Conservation (phyloP, 805 yeast species). For the Kodamaea kakaduensis region DNA sequence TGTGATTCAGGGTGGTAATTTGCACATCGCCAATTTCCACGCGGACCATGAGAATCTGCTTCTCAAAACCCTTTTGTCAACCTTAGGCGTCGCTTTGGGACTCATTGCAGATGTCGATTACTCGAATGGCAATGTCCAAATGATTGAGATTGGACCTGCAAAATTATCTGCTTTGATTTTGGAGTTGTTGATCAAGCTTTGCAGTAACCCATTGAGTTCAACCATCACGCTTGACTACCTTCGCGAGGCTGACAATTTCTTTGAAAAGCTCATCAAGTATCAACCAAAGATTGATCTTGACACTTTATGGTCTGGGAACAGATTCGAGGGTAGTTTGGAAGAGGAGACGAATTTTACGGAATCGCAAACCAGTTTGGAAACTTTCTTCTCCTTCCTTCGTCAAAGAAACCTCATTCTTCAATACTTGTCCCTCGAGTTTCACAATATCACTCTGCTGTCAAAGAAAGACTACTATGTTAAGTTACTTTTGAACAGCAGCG, state of each 20-base stretch:
- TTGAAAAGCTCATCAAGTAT: conserved; percentile 46
- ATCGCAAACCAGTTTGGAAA: conserved; percentile 38
- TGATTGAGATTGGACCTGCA: conserved; percentile 51
- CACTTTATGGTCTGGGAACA: conserved; percentile 52
- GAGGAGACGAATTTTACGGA: conserved; percentile 31
- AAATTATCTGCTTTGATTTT: conserved; percentile 55
- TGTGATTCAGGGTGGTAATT: conserved; percentile 42
- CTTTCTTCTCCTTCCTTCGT: conserved; percentile 57
- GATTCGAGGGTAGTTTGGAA: conserved; percentile 41
- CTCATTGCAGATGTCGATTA: conserved; percentile 37
- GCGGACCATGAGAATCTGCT: conserved; percentile 49
- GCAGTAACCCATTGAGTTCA: conserved; percentile 55
- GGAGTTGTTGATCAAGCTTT: conserved; percentile 59
- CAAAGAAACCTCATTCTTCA: conserved; percentile 61
- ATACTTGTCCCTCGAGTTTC: conserved; percentile 70
- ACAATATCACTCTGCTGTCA: conserved; percentile 50
- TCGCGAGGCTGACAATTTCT: conserved; percentile 45
- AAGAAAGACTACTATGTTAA: conserved; percentile 50
- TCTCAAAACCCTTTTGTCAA: conserved; percentile 48
- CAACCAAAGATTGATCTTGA: conserved; percentile 53
- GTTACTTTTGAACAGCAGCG: conserved; percentile 47
- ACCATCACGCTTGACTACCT: conserved; percentile 47
- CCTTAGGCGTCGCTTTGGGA: conserved; percentile 47
- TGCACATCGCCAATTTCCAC: conserved; percentile 42
- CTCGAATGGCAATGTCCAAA: conserved; percentile 25